Evolutionary conservation across 441 rosid species (phyloP).

Genomic region (Syzygium syzygioides): DNA sequence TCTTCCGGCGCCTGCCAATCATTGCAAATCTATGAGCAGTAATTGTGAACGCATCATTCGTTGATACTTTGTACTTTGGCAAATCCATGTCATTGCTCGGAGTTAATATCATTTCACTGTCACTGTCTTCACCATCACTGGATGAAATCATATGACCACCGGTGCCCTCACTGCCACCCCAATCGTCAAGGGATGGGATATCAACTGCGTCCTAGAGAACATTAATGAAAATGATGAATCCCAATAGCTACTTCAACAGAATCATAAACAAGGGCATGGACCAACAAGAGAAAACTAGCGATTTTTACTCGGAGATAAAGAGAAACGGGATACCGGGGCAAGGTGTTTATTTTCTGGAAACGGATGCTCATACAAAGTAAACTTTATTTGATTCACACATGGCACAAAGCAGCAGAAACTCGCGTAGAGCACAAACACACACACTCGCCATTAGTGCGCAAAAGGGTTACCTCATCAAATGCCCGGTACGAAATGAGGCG

Average conservation of each 20-base stretch:
- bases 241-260: neutral
- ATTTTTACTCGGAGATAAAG: neutral
- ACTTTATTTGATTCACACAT: neutral
- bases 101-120: constrained; percentile 55
- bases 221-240: neutral
- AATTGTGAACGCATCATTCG: constrained; percentile 42
- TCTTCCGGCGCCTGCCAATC: constrained; percentile 46
- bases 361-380: neutral
- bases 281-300: neutral
- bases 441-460: neutral
- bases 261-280: neutral
- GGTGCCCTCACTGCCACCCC: constrained; percentile 33
- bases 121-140: constrained; percentile 83
- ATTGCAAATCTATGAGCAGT: constrained; percentile 60
- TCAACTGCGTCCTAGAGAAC: constrained; percentile 38
- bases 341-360: neutral
- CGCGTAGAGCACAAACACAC: neutral
- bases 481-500: constrained; percentile 30
- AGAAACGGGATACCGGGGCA: neutral
- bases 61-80: constrained; percentile 37
- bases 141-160: constrained; percentile 41
- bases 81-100: constrained; percentile 51
- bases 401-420: neutral
- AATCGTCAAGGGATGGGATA: constrained; percentile 39
- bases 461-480: constrained; percentile 43